phyloP scores from a whole-genome alignment of 2,329 filamentous ascomycete genomes.

The Fusarium kyushuense region DNA sequence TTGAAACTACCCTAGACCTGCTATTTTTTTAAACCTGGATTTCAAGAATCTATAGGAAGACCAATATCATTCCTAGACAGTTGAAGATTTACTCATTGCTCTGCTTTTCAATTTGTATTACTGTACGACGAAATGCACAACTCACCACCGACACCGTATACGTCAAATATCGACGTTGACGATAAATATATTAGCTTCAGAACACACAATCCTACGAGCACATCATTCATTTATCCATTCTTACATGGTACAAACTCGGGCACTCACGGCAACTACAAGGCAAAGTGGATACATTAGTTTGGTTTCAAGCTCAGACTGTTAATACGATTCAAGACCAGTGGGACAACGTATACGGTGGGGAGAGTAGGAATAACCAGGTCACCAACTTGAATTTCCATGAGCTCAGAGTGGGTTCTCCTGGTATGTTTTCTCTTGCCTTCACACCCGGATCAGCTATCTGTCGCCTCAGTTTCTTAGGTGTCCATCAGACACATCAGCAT shows the following conservation, averaged over 20 bases:
- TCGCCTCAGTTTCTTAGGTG: neutral
- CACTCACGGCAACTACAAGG: neutral
- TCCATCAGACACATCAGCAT: neutral
- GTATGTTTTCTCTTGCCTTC: neutral
- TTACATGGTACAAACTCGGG: neutral
- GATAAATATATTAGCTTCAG: too few species aligned
- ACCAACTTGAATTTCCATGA: neutral
- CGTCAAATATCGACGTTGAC: too few species aligned
- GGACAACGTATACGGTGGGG: too few species aligned
- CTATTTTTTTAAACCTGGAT: neutral
- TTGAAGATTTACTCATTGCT: neutral
- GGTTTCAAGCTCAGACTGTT: neutral
- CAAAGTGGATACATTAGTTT: conserved; percentile 7
- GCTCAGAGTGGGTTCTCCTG: too few species aligned
- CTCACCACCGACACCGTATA: too few species aligned
- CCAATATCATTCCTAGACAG: too few species aligned
- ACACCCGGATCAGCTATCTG: neutral
- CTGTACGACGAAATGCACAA: too few species aligned
- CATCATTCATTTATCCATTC: neutral
- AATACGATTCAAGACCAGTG: too few species aligned
- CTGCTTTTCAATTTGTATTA: too few species aligned
- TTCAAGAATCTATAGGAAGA: too few species aligned
- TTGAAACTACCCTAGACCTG: neutral
- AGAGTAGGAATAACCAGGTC: neutral
- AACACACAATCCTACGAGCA: neutral